Base-by-base conservation (phyloP, 2,329 filamentous ascomycete species). In the Cladosporium sp. region DNA sequence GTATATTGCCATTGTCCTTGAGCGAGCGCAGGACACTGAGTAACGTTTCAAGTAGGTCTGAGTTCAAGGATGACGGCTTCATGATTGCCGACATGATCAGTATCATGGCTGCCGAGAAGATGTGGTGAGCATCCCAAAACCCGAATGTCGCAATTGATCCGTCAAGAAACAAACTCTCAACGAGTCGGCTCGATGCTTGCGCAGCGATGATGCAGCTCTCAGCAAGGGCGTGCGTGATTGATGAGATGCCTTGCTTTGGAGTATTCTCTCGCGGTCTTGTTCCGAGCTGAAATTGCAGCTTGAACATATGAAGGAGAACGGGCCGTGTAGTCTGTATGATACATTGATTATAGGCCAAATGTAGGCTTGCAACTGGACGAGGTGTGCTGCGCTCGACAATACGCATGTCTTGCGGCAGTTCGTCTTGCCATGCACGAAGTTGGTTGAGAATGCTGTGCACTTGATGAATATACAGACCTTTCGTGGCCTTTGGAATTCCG, bases 121-220 rank as follows among this genome's bases (percentile, higher is more conserved):
- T 71, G 40, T 78, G 79, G 39, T 78, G 76, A 0, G 75, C 73
- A 62, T 76, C 73, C 44, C 75, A 76, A 62, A 78, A 80, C 58
- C 78, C 78, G 39, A 79, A 78, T 0, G 74, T 78, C 0, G 73
- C 69, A 51, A 80, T 78, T 0, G 75, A 73, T 0, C 78, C 78
- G 28, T 77, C 73, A 3, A 79, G 73, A 75, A 78, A 80, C 17
- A 71, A 71, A 5, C 78, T 73, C 2, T 72, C 75, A 0, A 80
- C 65, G 0, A 80, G 66, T 0, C 72, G 71, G 37, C 72, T 73
- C 0, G 77, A 78, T 32, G 79, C 74, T 0, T 74, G 69, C 0
- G 78, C 76, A 12, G 76, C 77, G 22, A 74, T 70, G 0, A 78
- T 71, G 53, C 78, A 80, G 0, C 78, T 75, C 47, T 72, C 70